Conservation (phyloP, 306 rosid species). For the Lathyrus tuberosus region DNA sequence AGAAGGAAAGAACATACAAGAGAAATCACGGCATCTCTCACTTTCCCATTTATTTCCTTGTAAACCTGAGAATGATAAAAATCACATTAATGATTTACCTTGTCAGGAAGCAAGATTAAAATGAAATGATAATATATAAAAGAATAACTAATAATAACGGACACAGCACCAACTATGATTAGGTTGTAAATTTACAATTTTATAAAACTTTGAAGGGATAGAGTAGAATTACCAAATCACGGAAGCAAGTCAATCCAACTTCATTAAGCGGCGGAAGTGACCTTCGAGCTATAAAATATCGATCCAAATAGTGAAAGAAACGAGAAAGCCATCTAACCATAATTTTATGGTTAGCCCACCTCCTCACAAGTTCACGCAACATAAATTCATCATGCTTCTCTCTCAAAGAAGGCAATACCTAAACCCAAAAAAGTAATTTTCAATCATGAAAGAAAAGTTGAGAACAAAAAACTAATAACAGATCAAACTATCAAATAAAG, state of each 20-base stretch:
- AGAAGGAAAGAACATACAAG: slow-evolving; percentile 56
- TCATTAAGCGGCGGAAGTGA: slow-evolving; percentile 72
- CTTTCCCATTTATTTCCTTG: slow-evolving; percentile 70
- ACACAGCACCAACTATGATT: slow-evolving; percentile 16
- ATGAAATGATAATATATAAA: slow-evolving; percentile 2
- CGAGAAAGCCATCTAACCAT: slow-evolving; percentile 80
- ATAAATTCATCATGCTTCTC: slow-evolving; percentile 84
- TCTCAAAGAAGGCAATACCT: slow-evolving; percentile 81
- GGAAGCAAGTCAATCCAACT: slow-evolving; percentile 80
- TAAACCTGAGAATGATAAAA: slow-evolving; percentile 64
- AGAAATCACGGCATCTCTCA: slow-evolving; percentile 83
- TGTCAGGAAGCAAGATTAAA: slow-evolving; percentile 15
- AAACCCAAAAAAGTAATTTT: slow-evolving; percentile 11
- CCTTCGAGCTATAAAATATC: slow-evolving; percentile 72
- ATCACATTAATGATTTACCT: not conserved
- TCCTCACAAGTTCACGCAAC: slow-evolving; percentile 75
- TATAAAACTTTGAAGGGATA: slow-evolving; percentile 9
- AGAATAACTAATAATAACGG: not conserved
- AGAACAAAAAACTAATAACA: slow-evolving; percentile 29
- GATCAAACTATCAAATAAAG: not conserved
- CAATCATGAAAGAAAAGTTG: not conserved
- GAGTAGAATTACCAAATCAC: slow-evolving; percentile 58
- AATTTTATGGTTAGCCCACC: slow-evolving; percentile 79
- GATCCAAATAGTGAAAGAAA: slow-evolving; percentile 69
- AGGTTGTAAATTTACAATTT: slow-evolving; percentile 18